Percentiles rank a stretch among this genome's conserved stretches.
Evolutionary conservation across 179 eudicot species (phyloP).

Genomic region (Drosera spatulata): DNA sequence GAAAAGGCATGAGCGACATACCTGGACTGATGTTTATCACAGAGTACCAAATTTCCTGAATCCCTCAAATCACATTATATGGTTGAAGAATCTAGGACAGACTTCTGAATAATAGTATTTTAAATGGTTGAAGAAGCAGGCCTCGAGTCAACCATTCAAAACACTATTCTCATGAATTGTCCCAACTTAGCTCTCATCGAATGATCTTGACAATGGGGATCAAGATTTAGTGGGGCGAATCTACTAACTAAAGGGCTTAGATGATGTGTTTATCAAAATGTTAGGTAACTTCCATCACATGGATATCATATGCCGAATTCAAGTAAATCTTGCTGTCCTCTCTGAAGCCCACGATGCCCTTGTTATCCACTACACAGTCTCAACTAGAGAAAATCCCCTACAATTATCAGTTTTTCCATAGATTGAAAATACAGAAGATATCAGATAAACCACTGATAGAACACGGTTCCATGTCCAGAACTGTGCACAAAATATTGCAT

Average conservation of each 20-base stretch:
- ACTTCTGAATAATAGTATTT: constrained; percentile 32
- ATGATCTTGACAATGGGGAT: too few relatives aligned
- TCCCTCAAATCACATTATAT: constrained; percentile 11
- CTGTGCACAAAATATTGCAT: not conserved
- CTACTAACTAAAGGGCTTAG: too few relatives aligned
- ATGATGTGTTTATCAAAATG: not conserved
- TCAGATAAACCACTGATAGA: not conserved
- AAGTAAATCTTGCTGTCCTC: too few relatives aligned
- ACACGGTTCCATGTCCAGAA: not conserved
- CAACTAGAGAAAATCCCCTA: too few relatives aligned
- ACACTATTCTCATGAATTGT: constrained; percentile 33
- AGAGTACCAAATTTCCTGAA: not conserved
- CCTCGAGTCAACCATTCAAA: constrained; percentile 40
- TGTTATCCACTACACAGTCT: too few relatives aligned
- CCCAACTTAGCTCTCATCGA: not conserved
- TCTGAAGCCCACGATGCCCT: too few relatives aligned
- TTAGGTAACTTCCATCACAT: too few relatives aligned
- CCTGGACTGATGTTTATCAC: constrained; percentile 11
- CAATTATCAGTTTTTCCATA: too few relatives aligned
- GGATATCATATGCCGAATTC: too few relatives aligned
- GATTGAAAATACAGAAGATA: not conserved
- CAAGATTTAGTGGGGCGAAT: not conserved
- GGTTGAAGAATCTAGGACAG: constrained; percentile 19
- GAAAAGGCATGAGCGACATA: constrained; percentile 5
- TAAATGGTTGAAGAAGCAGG: constrained; percentile 34